Evolutionary conservation across 148 eudicot species (phyloP), one percentile per base, ranked within the genome.

Genomic region (Pouteria glomerata): DNA sequence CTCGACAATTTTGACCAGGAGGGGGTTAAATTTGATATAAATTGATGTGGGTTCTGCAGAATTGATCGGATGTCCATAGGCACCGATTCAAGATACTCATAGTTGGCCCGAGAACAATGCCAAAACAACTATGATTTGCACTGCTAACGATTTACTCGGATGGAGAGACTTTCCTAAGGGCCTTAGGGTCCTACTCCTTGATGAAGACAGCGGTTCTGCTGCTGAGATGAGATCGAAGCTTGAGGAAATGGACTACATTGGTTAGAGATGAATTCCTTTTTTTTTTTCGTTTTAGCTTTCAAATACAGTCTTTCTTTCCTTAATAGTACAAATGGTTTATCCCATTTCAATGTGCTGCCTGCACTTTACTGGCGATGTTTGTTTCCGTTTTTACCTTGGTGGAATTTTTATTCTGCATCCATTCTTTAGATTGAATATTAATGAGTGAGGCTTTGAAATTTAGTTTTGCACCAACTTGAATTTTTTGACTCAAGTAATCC

Each of bases 151-250:
- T 77, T 72, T 87, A 82, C 74, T 84, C 78, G 89, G 58, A 59
- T 89, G 92, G 95, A 89, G 81, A 70, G 92, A 91, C 79, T 91
- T 91, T 73, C 97, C 97, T 24, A 91, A 89, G 81, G 97, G 97
- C 73, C 95, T 91, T 74, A 83, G 81, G 73, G 86, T 91, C 73
- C 90, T 91, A 55, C 89, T 89, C 56, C 92, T 91, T 73, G 87
- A 87, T 59, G 85, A 85, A 70, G 89, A 89, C 73, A 6, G 6
- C 27, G 60, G 74, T 79, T 89, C 86, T 78, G 85, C 89, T 8
- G 70, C 74, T 65, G 76, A 82, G 66, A 81, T 89, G 68, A 87
- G 83, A 84, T 81, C 86, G 73, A 91, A 84, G 82, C 94, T 91
- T 70, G 82, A 89, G 70, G 74, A 83, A 71, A 91, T 91, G 97